These are phyloP conservation scores for Claviceps spartinae DNA, from an alignment of 2,329 filamentous ascomycete genomes.

Conservation along the genomic window DNA sequence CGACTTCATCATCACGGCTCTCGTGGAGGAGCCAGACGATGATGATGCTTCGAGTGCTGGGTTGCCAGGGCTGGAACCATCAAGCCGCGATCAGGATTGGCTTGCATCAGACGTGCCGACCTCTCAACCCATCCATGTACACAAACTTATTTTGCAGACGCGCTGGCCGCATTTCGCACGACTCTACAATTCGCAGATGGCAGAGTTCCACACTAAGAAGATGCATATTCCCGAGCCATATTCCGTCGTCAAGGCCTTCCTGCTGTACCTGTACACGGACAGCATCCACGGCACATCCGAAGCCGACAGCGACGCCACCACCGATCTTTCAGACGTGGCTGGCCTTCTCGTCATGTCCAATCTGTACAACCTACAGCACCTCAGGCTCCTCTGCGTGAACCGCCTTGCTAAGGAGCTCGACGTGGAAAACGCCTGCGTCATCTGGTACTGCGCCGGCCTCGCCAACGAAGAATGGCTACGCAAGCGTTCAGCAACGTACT, in stretches of 20 bases:
- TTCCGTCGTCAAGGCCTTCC: constrained; percentile 81
- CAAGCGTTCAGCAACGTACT: constrained; percentile 75
- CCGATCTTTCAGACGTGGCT: constrained; percentile 71
- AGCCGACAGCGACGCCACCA: constrained; percentile 56
- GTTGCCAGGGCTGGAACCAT: constrained; percentile 31
- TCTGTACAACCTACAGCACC: constrained; percentile 90
- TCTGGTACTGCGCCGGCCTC: constrained; percentile 86
- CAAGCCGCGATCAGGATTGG: constrained; percentile 37
- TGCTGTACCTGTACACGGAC: constrained; percentile 95
- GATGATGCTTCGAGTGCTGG: constrained; percentile 46
- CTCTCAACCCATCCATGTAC: constrained; percentile 81
- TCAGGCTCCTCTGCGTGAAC: constrained; percentile 83
- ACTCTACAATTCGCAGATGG: constrained; percentile 87
- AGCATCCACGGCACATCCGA: constrained; percentile 52
- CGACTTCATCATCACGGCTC: constrained; percentile 83
- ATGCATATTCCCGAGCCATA: constrained; percentile 98
- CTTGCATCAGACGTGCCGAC: constrained; percentile 48
- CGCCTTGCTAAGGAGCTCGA: constrained; percentile 82
- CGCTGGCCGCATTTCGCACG: constrained; percentile 95
- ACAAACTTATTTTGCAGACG: constrained; percentile 84
- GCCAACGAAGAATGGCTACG: constrained; percentile 91
- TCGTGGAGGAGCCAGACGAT: constrained; percentile 62
- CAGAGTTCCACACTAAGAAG: constrained; percentile 89
- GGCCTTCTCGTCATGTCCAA: constrained; percentile 95
- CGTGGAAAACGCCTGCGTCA: constrained; percentile 85